Evolutionary conservation across 2,329 filamentous ascomycete species (phyloP).

Genomic region (Colletotrichum sp.): DNA sequence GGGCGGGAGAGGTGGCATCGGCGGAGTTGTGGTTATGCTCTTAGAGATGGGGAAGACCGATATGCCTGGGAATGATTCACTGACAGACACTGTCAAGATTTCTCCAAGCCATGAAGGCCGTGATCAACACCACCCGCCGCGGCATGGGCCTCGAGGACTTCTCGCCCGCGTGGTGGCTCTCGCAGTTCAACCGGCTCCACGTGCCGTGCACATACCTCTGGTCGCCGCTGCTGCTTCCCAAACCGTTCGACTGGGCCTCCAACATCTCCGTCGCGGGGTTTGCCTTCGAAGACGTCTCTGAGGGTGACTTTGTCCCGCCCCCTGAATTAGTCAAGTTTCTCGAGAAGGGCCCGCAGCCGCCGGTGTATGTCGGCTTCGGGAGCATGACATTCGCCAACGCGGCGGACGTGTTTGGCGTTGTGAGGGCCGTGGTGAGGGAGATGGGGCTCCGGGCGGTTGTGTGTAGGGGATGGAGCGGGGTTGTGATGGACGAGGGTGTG

Average conservation of each 20-base stretch:
- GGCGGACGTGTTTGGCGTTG: background rate
- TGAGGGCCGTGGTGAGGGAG: background rate
- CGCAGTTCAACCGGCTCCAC: conserved; percentile 49
- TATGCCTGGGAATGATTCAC: fast-evolving
- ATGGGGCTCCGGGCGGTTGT: background rate
- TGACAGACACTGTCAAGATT: background rate
- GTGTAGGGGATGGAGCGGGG: background rate
- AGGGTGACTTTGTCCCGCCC: conserved; percentile 43
- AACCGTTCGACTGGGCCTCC: conserved; percentile 58
- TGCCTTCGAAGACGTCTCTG: conserved; percentile 55
- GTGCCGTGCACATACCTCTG: conserved; percentile 52
- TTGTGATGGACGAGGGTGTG: background rate
- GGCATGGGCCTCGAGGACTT: conserved; percentile 50
- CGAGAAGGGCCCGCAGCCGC: conserved; percentile 26
- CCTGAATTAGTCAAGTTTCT: conserved; percentile 36
- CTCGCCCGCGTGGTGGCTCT: conserved; percentile 52
- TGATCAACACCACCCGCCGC: conserved; percentile 51
- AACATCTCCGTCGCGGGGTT: conserved; percentile 60
- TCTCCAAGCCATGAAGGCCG: conserved; percentile 19
- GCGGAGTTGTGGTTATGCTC: too few species aligned
- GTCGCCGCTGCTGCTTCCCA: conserved; percentile 51
- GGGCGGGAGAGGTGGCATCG: too few species aligned
- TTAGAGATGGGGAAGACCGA: background rate
- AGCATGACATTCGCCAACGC: conserved; percentile 30
- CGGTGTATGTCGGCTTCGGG: conserved; percentile 39